A percentile compares a stretch with the other conserved stretches of the same genome.
Conservation (phyloP, 1,284 basidiomycete species). For the Puccinia coronata region DNA sequence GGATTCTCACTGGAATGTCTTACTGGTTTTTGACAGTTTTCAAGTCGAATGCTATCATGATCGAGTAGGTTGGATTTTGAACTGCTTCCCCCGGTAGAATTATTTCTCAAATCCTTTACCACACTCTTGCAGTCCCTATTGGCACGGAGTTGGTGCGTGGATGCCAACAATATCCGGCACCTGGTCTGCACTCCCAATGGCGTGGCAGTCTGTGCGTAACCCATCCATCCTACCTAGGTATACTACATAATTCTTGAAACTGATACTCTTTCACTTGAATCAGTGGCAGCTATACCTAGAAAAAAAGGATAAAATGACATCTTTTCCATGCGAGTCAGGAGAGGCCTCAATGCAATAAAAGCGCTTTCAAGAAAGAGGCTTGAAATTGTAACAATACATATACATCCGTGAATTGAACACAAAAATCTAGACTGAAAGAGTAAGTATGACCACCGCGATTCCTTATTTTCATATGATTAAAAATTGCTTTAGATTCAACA, state of each 20-base stretch:
- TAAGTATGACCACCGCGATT: too few species aligned
- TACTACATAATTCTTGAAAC: background rate
- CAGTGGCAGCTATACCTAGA: background rate
- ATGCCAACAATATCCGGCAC: background rate
- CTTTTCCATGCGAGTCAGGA: too few species aligned
- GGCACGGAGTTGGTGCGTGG: conserved; percentile 9
- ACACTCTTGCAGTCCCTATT: background rate
- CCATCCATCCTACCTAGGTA: too few species aligned
- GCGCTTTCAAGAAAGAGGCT: too few species aligned
- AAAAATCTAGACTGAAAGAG: background rate
- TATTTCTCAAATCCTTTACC: background rate
- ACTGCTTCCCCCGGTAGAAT: background rate
- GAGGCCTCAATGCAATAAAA: too few species aligned
- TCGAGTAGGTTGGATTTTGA: background rate
- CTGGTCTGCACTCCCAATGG: conserved; percentile 14
- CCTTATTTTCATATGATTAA: too few species aligned
- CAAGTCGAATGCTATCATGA: background rate
- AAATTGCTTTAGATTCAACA: too few species aligned
- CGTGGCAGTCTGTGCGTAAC: conserved; percentile 7
- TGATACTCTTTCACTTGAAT: background rate
- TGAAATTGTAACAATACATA: too few species aligned
- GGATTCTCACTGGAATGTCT: background rate
- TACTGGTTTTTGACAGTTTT: background rate
- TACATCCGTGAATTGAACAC: background rate
- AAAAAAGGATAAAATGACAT: background rate